phyloP scores from a whole-genome alignment of 345 rosid genomes.

The Hibiscus trionum region DNA sequence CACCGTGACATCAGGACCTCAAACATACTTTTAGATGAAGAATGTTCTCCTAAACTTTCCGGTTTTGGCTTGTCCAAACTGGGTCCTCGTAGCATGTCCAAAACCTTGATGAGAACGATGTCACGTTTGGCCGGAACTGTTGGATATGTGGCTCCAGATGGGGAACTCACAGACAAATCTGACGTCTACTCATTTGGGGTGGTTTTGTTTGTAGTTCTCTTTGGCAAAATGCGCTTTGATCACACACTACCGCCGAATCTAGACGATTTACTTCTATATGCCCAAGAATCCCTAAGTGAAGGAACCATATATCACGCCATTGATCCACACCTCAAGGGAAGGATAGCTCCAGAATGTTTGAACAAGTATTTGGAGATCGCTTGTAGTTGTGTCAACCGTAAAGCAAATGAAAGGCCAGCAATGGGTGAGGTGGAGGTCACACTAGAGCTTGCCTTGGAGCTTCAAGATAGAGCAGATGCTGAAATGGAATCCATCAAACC shows the following conservation, averaged over 20 bases:
- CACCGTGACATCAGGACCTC: constrained; percentile 23
- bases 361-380: constrained; percentile 2
- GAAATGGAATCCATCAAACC: background rate
- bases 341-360: too few relatives aligned
- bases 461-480: constrained; percentile 8
- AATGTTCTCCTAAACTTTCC: constrained; percentile 19
- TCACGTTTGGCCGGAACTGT: too few relatives aligned
- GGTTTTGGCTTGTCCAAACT: constrained; percentile 20
- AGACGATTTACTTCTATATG: too few relatives aligned
- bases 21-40: constrained; percentile 20
- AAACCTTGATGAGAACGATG: too few relatives aligned
- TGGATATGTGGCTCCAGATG: background rate
- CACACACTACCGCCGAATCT: too few relatives aligned
- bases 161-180: constrained; percentile 21
- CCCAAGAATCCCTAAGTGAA: background rate
- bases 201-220: constrained; percentile 24
- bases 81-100: constrained; percentile 17
- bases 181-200: constrained; percentile 33
- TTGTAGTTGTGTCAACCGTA: background rate
- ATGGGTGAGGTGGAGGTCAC: constrained; percentile 8
- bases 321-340: background rate
- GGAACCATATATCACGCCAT: background rate
- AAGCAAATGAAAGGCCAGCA: background rate
- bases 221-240: constrained; percentile 7
- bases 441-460: constrained; percentile 7